These are phyloP conservation scores for Phytophthora agathidicida DNA, from an alignment of 352 stramenopile species.

Conservation along the genomic window DNA sequence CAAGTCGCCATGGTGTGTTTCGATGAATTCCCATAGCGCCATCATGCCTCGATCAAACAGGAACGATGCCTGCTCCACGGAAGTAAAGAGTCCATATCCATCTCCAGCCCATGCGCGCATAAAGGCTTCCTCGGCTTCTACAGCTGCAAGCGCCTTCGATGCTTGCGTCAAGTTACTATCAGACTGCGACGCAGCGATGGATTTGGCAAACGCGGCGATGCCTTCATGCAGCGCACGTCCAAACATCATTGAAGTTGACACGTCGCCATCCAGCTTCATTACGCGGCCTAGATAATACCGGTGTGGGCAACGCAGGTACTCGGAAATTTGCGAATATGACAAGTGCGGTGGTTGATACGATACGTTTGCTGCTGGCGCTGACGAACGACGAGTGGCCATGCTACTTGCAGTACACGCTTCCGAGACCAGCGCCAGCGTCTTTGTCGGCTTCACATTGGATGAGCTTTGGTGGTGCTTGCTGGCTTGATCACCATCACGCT, in stretches of 20 bases:
- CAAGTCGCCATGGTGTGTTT: conserved; percentile 31
- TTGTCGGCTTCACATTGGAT: background rate
- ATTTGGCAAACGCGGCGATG: conserved; percentile 56
- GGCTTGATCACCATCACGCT: background rate
- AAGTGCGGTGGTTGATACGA: conserved; percentile 65
- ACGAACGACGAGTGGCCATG: background rate
- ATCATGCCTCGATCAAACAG: conserved; percentile 44
- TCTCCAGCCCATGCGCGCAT: conserved; percentile 33
- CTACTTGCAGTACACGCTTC: background rate
- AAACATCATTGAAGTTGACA: conserved; percentile 75
- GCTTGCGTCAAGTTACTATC: conserved; percentile 5
- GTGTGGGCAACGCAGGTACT: conserved; percentile 82
- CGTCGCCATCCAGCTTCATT: conserved; percentile 56
- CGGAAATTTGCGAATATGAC: conserved; percentile 83
- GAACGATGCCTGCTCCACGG: conserved; percentile 35
- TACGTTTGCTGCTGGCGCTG: conserved; percentile 5
- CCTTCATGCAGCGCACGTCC: conserved; percentile 74
- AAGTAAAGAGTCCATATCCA: conserved; percentile 47
- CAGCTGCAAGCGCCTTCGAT: conserved; percentile 16
- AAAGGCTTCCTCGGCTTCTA: conserved; percentile 35
- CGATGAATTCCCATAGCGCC: conserved; percentile 54
- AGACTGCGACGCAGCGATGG: conserved; percentile 20
- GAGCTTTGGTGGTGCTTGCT: background rate
- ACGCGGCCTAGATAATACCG: conserved; percentile 79
- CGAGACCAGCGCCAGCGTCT: background rate